phyloP scores from a whole-genome alignment of 495 filamentous ascomycete species.

The Trichoderma orchidacearum region DNA sequence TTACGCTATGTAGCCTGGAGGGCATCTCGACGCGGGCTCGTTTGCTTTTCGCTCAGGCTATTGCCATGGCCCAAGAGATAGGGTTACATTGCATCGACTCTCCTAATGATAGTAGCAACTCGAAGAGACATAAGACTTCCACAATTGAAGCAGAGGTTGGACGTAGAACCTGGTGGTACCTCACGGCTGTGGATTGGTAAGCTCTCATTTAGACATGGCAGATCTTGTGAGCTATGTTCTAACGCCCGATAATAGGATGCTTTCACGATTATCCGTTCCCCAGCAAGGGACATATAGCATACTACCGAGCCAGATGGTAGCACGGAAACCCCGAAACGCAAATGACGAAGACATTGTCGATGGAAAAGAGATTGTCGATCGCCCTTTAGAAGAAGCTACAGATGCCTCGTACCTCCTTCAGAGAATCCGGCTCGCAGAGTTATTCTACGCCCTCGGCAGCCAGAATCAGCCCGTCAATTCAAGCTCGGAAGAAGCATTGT shows the following conservation, averaged over 20 bases:
- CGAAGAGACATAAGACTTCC: not conserved
- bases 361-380: conserved; percentile 10
- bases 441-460: conserved; percentile 29
- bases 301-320: conserved; percentile 25
- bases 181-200: conserved; percentile 30
- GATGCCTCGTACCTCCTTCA: conserved; percentile 30
- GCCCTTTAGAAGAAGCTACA: conserved; percentile 24
- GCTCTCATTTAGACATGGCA: conserved; percentile 1
- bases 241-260: not conserved
- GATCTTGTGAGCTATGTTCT: not conserved
- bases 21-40: conserved; percentile 18
- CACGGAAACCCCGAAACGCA: conserved; percentile 24
- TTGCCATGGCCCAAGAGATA: conserved; percentile 19
- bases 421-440: conserved; percentile 23
- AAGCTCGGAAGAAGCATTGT: conserved; percentile 4
- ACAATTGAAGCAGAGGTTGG: conserved; percentile 17
- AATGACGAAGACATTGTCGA: conserved; percentile 29
- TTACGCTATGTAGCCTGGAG: conserved; percentile 19
- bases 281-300: conserved; percentile 22
- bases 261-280: conserved; percentile 9
- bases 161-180: conserved; percentile 30
- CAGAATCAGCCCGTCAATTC: conserved; percentile 11
- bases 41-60: conserved; percentile 14
- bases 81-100: conserved; percentile 26
- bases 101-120: not conserved